Evolutionary conservation across 108 stramenopile species (phyloP), one percentile per base, ranked within the genome.

Genomic region (Chaetoceros tenuissimus): DNA sequence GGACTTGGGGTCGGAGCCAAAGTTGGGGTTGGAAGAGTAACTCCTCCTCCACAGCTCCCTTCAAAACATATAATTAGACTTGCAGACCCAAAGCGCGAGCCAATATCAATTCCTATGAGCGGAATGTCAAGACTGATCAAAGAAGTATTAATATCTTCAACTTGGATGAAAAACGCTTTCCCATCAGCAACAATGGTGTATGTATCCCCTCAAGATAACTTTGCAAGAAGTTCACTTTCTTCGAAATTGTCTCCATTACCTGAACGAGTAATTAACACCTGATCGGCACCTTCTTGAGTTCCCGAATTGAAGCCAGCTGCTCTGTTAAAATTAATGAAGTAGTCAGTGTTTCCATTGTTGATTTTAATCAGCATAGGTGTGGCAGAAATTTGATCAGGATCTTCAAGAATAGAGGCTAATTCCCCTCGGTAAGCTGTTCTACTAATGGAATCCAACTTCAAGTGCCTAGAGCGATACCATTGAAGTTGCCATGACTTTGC

Each of bases 401-500:
- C 62, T 25, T 75, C 69, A 19, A 66, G 51, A 28, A 67, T 49
- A 0, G 58, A 54, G 28, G 30, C 44, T 40, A 66, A 25, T 3
- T 51, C 23, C 0, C 59, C 65, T 49, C 25, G 25, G 29, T 43
- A 48, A 22, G 18, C 44, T 28, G 5, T 44, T 20, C 8, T 22
- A 3, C 24, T 48, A n/a, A n/a, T n/a, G 2, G 31, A 26, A 29
- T 45, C 44, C 19, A 69, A 28, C 0, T 25, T 26, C 1, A 40
- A 16, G 19, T 3, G 24, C 17, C 64, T 48, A 27, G 69, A 62
- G n/a, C n/a, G 24, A 31, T 78, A 81, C 83, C 79, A 84, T 10
- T 72, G 74, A 18, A 78, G 44, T 48, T 79, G 68, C 74, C 72
- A 80, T 31, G 48, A 63, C 49, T 84, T 80, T 3, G 70, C 78